Conservation (phyloP, 371 early-diverging fungal species). For the Mucor lusitanicus region DNA sequence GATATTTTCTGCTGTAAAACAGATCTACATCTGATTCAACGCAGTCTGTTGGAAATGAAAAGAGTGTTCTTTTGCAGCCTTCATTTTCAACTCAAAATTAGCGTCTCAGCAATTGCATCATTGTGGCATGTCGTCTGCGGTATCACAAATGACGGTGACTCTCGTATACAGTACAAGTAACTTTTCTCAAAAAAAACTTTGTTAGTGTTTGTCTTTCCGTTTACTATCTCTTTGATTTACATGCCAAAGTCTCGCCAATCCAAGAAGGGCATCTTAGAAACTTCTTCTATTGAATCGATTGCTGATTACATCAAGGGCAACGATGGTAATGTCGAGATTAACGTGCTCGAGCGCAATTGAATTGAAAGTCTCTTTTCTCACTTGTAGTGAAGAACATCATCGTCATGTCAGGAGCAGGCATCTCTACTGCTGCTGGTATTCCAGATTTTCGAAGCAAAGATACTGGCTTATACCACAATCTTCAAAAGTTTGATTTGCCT, state of each 20-base stretch:
- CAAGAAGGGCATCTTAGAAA: constrained; percentile 20
- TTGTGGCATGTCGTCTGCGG: background rate
- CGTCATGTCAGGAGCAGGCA: constrained; percentile 95
- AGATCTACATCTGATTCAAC: too few species aligned
- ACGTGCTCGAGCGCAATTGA: background rate
- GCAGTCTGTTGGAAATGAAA: too few species aligned
- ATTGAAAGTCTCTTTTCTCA: background rate
- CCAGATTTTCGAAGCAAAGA: constrained; percentile 92
- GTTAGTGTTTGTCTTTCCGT: background rate
- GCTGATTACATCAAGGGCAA: constrained; percentile 31
- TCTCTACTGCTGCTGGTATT: constrained; percentile 91
- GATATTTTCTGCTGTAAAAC: too few species aligned
- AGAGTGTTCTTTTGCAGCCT: too few species aligned
- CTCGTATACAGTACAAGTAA: background rate
- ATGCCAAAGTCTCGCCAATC: constrained; percentile 10
- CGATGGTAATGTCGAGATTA: constrained; percentile 17
- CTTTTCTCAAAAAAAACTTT: background rate
- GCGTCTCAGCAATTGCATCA: background rate
- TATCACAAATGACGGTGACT: background rate
- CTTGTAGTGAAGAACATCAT: constrained; percentile 73
- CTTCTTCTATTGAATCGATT: constrained; percentile 26
- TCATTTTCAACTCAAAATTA: too few species aligned
- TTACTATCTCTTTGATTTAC: background rate
- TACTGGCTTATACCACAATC: constrained; percentile 92
- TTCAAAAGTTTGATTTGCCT: constrained; percentile 84